These are phyloP conservation scores for Infundibulicybe gibba DNA, from an alignment of 768 basidiomycete species.

Conservation along the genomic window DNA sequence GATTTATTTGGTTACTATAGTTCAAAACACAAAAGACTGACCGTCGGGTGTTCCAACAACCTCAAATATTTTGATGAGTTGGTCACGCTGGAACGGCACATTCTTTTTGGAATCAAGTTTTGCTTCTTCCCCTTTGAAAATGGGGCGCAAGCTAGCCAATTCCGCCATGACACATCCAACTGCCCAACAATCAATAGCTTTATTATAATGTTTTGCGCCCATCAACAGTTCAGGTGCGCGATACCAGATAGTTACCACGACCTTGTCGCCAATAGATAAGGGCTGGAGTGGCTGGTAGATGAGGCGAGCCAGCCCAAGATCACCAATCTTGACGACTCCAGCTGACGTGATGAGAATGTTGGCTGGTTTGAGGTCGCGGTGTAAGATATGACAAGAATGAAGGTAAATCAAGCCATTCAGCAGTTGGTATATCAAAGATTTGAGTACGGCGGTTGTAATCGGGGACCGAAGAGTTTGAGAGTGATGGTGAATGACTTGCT, in stretches of 20 bases:
- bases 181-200: slow-evolving; percentile 96
- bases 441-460: slow-evolving; percentile 78
- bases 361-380: slow-evolving; percentile 97
- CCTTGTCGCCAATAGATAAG: slow-evolving; percentile 92
- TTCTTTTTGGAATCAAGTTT: slow-evolving; percentile 97
- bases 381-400: slow-evolving; percentile 91
- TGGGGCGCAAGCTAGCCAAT: slow-evolving; percentile 87
- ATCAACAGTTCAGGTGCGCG: slow-evolving; percentile 94
- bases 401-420: slow-evolving; percentile 93
- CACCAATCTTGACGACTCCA: slow-evolving; percentile 97
- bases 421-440: slow-evolving; percentile 92
- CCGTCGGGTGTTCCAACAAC: slow-evolving; percentile 87
- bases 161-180: slow-evolving; percentile 98
- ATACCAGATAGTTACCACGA: slow-evolving; percentile 99
- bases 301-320: slow-evolving; percentile 90
- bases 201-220: slow-evolving; percentile 97
- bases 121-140: slow-evolving; percentile 99
- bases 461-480: slow-evolving; percentile 81
- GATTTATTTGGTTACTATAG: slow-evolving; percentile 1
- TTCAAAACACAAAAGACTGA: slow-evolving; percentile 27
- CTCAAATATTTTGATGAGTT: slow-evolving; percentile 94
- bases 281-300: slow-evolving; percentile 90
- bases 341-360: slow-evolving; percentile 92
- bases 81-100: slow-evolving; percentile 95
- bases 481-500: slow-evolving; percentile 99